Conservation (phyloP, 2,329 filamentous ascomycete species). For the Elsinoe batatas region DNA sequence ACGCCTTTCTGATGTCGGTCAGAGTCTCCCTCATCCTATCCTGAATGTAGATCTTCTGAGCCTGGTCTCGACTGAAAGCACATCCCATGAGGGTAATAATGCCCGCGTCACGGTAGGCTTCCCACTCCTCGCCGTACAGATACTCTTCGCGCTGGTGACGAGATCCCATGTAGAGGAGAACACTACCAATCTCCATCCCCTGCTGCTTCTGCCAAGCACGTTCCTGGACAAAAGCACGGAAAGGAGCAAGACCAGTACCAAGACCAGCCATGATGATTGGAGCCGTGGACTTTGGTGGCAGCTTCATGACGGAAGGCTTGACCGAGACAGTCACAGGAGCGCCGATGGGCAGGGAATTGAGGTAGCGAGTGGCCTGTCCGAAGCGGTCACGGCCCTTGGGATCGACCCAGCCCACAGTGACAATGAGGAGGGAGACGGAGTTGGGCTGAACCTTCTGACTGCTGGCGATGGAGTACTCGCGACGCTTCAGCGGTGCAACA, state of each 20-base stretch:
- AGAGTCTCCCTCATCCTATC: conserved; percentile 91
- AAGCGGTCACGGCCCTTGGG: conserved; percentile 76
- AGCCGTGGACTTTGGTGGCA: conserved; percentile 76
- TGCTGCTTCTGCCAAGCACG: conserved; percentile 97
- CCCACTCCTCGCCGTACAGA: conserved; percentile 98
- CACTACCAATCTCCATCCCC: conserved; percentile 86
- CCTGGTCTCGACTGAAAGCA: conserved; percentile 93
- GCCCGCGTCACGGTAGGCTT: conserved; percentile 90
- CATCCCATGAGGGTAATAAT: conserved; percentile 89
- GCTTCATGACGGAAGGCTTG: conserved; percentile 98
- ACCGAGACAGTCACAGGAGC: conserved; percentile 80
- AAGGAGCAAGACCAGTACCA: conserved; percentile 90
- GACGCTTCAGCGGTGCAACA: conserved; percentile 82
- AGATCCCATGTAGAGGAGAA: conserved; percentile 91
- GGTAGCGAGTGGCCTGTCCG: conserved; percentile 86
- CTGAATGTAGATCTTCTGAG: conserved; percentile 98
- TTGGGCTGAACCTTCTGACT: conserved; percentile 88
- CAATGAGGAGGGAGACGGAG: conserved; percentile 89
- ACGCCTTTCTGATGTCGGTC: conserved; percentile 71
- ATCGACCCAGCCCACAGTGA: conserved; percentile 94
- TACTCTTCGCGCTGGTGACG: conserved; percentile 98
- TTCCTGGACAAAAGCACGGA: conserved; percentile 97
- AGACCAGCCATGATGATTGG: conserved; percentile 98
- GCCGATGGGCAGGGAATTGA: conserved; percentile 65
- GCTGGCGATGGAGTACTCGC: conserved; percentile 98